Conservation (phyloP, 106 monocot species). For the Acanthochlamys bracteata region DNA sequence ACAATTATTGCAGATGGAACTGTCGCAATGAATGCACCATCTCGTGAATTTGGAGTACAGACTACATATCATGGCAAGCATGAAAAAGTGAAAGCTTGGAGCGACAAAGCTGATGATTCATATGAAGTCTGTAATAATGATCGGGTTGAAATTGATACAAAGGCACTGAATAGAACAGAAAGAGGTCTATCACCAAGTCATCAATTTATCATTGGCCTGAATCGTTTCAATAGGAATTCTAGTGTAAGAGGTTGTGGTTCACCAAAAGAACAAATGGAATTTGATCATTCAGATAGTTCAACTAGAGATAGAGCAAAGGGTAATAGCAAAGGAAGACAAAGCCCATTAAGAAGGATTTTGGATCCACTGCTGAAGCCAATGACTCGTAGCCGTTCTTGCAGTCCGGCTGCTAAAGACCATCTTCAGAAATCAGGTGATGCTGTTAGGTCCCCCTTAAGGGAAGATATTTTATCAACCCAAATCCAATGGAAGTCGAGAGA, state of each 20-base stretch:
- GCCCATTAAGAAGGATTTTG: slow-evolving; percentile 62
- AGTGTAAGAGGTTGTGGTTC: slow-evolving; percentile 34
- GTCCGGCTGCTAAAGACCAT: slow-evolving; percentile 1
- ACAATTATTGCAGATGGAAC: background rate
- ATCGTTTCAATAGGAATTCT: slow-evolving; percentile 30
- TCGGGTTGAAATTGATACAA: background rate
- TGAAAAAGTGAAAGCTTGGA: background rate
- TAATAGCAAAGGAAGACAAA: slow-evolving; percentile 25
- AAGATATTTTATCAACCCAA: slow-evolving; percentile 7
- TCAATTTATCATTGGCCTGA: background rate
- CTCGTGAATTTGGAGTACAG: background rate
- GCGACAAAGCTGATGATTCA: background rate
- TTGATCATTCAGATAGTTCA: slow-evolving; percentile 12
- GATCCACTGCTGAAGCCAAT: slow-evolving; percentile 65
- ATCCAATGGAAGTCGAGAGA: background rate
- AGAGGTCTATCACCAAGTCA: slow-evolving; percentile 11
- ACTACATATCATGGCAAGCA: background rate
- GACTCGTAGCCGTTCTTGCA: slow-evolving; percentile 10
- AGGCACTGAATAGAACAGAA: background rate
- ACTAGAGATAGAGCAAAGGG: slow-evolving; percentile 22
- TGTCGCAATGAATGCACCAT: background rate
- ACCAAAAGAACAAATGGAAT: background rate
- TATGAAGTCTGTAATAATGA: background rate
- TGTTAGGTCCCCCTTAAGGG: slow-evolving; percentile 6
- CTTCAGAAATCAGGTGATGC: background rate